Evolutionary conservation across 2,329 filamentous ascomycete genomes (phyloP).

Genomic region (Ustulina deusta): DNA sequence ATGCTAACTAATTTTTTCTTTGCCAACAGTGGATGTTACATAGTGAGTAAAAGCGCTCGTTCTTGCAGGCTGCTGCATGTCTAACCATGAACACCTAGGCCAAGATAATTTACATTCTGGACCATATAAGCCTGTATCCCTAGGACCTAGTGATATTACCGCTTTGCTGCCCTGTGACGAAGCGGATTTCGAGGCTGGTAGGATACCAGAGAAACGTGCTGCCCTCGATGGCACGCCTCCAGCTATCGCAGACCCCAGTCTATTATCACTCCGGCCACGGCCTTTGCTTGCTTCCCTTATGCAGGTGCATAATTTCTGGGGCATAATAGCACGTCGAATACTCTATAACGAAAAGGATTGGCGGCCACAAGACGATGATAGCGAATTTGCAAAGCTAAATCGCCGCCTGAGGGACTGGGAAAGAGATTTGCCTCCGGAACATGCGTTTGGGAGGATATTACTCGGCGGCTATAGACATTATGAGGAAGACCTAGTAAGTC

Average conservation of each 20-base stretch:
- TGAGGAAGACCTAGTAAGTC: slow-evolving; percentile 62
- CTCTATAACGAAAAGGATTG: slow-evolving; percentile 58
- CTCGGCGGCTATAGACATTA: slow-evolving; percentile 61
- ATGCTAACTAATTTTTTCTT: slow-evolving; percentile 18
- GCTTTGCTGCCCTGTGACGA: slow-evolving; percentile 66
- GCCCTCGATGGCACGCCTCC: slow-evolving; percentile 66
- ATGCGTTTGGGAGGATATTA: slow-evolving; percentile 59
- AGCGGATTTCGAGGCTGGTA: slow-evolving; percentile 62
- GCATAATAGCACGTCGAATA: slow-evolving; percentile 62
- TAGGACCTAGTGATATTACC: slow-evolving; percentile 66
- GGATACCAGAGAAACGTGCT: slow-evolving; percentile 62
- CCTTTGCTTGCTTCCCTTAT: slow-evolving; percentile 68
- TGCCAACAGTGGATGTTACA: slow-evolving; percentile 68
- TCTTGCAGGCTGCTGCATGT: slow-evolving; percentile 18
- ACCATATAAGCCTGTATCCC: slow-evolving; percentile 62
- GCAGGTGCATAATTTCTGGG: slow-evolving; percentile 68
- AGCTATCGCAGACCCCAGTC: slow-evolving; percentile 59
- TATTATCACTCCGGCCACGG: slow-evolving; percentile 58
- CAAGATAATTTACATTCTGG: slow-evolving; percentile 69
- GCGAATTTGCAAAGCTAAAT: slow-evolving; percentile 61
- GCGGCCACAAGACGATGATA: slow-evolving; percentile 61
- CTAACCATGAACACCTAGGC: slow-evolving; percentile 46
- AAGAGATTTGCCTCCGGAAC: slow-evolving; percentile 58
- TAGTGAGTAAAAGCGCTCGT: slow-evolving; percentile 51
- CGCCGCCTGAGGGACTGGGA: slow-evolving; percentile 63